phyloP scores from a whole-genome alignment of 1,284 basidiomycete species.

The Taiwanofungus camphoratus region DNA sequence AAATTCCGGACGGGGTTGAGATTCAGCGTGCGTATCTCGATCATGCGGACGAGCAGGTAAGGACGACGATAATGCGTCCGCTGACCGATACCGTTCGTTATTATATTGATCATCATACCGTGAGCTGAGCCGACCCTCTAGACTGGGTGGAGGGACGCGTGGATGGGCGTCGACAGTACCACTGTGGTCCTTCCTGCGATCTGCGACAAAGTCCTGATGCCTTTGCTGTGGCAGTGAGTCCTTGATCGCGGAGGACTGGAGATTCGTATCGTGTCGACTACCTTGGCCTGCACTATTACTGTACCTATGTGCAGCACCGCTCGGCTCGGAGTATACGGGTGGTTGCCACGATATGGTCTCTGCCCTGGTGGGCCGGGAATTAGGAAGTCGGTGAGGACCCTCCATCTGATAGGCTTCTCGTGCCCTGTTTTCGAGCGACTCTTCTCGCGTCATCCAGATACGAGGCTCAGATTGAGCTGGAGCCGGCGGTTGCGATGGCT shows the following conservation, averaged over 20 bases:
- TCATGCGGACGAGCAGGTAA: slow-evolving; percentile 5
- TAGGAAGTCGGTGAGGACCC: neutral
- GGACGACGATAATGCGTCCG: slow-evolving; percentile 3
- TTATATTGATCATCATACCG: neutral
- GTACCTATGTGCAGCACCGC: neutral
- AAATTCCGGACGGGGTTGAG: slow-evolving; percentile 8
- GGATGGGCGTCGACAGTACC: slow-evolving; percentile 2
- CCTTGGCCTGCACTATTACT: neutral
- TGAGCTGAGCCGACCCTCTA: slow-evolving; percentile 8
- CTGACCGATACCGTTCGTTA: neutral
- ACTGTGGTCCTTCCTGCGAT: neutral
- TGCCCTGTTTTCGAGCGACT: slow-evolving; percentile 6
- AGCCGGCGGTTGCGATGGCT: neutral
- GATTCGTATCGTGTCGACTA: neutral
- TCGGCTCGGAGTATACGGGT: neutral
- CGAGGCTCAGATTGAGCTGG: slow-evolving; percentile 6
- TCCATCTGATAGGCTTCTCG: neutral
- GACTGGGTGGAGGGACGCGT: neutral
- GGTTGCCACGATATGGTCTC: neutral
- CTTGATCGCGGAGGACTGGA: neutral
- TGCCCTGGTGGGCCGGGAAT: slow-evolving; percentile 1
- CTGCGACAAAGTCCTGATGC: slow-evolving; percentile 4
- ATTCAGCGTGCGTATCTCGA: slow-evolving; percentile 3
- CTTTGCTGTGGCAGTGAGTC: slow-evolving; percentile 1
- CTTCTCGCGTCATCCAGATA: slow-evolving; percentile 17